Percentiles rank a stretch among this genome's conserved stretches.
Evolutionary conservation across 768 basidiomycete species (phyloP).

Genomic region (Harrya chromipes): DNA sequence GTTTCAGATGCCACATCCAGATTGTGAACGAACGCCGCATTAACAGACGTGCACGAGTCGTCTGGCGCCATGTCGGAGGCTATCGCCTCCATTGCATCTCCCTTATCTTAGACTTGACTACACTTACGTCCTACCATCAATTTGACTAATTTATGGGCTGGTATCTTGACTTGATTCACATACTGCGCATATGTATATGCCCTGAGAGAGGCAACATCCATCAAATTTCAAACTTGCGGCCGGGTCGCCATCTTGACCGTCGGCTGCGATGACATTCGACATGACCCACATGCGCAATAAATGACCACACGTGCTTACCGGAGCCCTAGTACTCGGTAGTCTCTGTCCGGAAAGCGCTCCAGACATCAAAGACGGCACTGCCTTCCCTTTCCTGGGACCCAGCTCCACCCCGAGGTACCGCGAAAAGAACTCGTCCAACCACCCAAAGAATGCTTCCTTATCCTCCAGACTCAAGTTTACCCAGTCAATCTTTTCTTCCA

Average conservation of each 20-base stretch:
- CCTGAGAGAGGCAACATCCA: slow-evolving; percentile 4
- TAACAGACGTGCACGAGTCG: slow-evolving; percentile 5
- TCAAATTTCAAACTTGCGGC: slow-evolving; percentile 13
- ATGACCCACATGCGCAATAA: not conserved
- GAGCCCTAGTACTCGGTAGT: not conserved
- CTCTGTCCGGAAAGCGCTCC: not conserved
- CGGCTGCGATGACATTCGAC: slow-evolving; percentile 14
- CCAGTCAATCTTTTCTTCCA: slow-evolving; percentile 55
- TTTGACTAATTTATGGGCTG: slow-evolving; percentile 17
- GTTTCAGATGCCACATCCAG: slow-evolving; percentile 34
- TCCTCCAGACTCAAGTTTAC: slow-evolving; percentile 61
- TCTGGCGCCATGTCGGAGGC: not conserved
- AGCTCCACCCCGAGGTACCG: slow-evolving; percentile 35
- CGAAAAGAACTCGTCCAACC: slow-evolving; percentile 81
- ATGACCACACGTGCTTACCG: slow-evolving; percentile 16
- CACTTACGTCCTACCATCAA: slow-evolving; percentile 6
- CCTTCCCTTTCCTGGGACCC: slow-evolving; percentile 5
- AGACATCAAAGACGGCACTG: not conserved
- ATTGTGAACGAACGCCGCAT: slow-evolving; percentile 26
- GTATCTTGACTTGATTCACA: slow-evolving; percentile 10
- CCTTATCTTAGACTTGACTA: slow-evolving; percentile 14
- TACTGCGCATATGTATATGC: slow-evolving; percentile 14
- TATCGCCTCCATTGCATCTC: slow-evolving; percentile 1
- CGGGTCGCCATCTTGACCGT: slow-evolving; percentile 20
- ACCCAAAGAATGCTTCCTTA: slow-evolving; percentile 69